Conservation (phyloP, 2,329 filamentous ascomycete genomes). For the Fusarium succisae region DNA sequence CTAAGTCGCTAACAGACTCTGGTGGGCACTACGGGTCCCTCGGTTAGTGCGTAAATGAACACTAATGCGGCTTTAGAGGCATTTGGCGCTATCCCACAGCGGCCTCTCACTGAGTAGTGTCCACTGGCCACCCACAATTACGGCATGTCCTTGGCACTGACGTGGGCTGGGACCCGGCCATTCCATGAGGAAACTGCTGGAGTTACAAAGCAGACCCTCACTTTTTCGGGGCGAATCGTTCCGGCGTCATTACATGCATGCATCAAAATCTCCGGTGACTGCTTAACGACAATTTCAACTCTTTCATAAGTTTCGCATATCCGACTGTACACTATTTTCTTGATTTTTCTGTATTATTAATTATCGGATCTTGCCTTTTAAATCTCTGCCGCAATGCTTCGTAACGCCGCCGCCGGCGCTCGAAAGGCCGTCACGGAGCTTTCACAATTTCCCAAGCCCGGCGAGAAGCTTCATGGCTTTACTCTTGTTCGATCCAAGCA, state of each 20-base stretch:
- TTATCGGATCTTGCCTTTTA: background rate
- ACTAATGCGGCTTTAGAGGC: conserved; percentile 14
- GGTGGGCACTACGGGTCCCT: accelerated
- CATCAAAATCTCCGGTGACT: conserved; percentile 38
- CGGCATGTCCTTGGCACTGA: conserved; percentile 36
- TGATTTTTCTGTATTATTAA: conserved; percentile 34
- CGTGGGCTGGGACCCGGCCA: conserved; percentile 24
- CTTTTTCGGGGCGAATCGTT: conserved; percentile 28
- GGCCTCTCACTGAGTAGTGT: conserved; percentile 24
- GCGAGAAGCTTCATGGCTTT: conserved; percentile 92
- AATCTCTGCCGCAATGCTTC: conserved; percentile 55
- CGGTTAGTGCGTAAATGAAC: background rate
- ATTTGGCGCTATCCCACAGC: conserved; percentile 16
- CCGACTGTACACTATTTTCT: conserved; percentile 27
- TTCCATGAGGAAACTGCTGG: conserved; percentile 12
- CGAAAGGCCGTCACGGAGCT: conserved; percentile 78
- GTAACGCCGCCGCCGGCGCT: conserved; percentile 61
- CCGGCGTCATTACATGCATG: conserved; percentile 39
- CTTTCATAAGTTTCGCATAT: conserved; percentile 7
- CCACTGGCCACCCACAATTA: conserved; percentile 31
- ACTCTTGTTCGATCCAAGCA: conserved; percentile 89
- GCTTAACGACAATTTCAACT: conserved; percentile 18
- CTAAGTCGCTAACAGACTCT: background rate
- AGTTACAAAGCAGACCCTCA: conserved; percentile 32
- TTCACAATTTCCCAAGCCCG: conserved; percentile 77